phyloP scores from a whole-genome alignment of 2,329 filamentous ascomycete genomes.

The Colletotrichum sp. region DNA sequence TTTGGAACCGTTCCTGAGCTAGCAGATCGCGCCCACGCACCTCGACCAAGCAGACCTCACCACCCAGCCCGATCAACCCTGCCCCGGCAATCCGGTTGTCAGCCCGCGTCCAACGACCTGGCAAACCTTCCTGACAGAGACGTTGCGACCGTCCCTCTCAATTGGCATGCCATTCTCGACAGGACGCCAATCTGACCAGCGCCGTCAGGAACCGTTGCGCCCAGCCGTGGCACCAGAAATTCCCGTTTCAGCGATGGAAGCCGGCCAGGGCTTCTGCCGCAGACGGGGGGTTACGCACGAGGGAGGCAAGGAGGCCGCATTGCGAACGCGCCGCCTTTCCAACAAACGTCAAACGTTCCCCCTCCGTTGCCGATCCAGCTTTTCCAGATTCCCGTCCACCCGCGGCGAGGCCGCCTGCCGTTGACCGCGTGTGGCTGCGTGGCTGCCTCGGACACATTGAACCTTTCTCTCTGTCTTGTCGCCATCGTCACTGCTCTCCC shows the following conservation, averaged over 20 bases:
- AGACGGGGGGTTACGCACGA: background rate
- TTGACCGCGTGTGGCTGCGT: background rate
- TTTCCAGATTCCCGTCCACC: background rate
- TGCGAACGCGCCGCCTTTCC: background rate
- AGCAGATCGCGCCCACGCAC: background rate
- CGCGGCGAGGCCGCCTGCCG: background rate
- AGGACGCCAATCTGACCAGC: background rate
- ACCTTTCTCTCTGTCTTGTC: background rate
- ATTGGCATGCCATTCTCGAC: background rate
- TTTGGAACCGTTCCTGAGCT: conserved; percentile 11
- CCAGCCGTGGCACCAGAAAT: background rate
- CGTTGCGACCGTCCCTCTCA: background rate
- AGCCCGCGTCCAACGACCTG: background rate
- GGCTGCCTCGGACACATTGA: background rate
- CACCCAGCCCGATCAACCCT: background rate
- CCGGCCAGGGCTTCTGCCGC: background rate
- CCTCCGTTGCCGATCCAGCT: background rate
- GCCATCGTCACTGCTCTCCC: background rate
- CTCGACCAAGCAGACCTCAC: background rate
- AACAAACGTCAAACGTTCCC: conserved; percentile 10
- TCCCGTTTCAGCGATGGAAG: background rate
- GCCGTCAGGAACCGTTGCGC: background rate
- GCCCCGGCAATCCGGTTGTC: background rate
- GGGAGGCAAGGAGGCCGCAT: background rate
- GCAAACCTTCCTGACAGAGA: conserved; percentile 1